These are phyloP conservation scores for Nemania abortiva DNA, from an alignment of 2,329 filamentous ascomycete genomes.

Conservation along the genomic window DNA sequence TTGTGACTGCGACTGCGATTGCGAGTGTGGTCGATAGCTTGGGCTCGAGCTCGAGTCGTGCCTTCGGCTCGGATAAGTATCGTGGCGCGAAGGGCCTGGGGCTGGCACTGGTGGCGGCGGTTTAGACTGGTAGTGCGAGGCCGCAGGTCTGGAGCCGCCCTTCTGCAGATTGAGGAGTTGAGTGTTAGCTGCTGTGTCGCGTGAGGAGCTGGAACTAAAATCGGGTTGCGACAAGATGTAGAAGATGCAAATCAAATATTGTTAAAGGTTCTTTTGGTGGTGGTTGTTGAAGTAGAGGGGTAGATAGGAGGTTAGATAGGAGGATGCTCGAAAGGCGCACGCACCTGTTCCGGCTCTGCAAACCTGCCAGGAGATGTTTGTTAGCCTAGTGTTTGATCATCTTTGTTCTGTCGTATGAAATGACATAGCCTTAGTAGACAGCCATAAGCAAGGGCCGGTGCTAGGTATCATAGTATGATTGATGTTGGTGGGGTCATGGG, in stretches of 20 bases:
- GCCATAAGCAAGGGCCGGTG: constrained; percentile 12
- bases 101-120: constrained; percentile 59
- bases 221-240: constrained; percentile 2
- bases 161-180: constrained; percentile 32
- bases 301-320: no score
- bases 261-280: background rate
- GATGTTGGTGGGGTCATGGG: constrained; percentile 47
- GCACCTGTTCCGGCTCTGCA: constrained; percentile 63
- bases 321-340: constrained; percentile 38
- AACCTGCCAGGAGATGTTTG: constrained; percentile 55
- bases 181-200: constrained; percentile 31
- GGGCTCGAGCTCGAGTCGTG: constrained; percentile 24
- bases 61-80: constrained; percentile 45
- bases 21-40: constrained; percentile 34
- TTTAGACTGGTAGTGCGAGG: constrained; percentile 62
- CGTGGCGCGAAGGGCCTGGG: constrained; percentile 52
- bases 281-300: background rate
- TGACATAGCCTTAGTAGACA: background rate
- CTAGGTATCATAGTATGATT: constrained; percentile 23
- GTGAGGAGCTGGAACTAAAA: constrained; percentile 2
- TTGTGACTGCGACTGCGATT: constrained; percentile 33
- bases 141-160: constrained; percentile 44
- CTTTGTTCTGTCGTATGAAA: constrained; percentile 10
- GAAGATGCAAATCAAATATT: constrained; percentile 6
- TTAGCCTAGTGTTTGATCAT: constrained; percentile 33